Conservation (phyloP, 768 basidiomycete species). For the Pulveroboletus frians region DNA sequence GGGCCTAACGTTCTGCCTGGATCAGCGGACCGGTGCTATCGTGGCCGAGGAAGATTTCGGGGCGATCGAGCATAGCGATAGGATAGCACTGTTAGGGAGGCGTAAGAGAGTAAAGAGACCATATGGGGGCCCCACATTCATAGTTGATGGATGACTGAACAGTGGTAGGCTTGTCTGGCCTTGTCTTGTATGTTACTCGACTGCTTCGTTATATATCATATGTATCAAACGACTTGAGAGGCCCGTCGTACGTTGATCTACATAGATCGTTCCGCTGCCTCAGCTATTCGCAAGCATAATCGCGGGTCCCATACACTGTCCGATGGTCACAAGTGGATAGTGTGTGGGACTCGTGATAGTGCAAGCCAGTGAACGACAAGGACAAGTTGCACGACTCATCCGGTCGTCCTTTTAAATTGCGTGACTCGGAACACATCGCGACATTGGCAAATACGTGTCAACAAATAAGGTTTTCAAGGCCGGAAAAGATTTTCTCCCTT, state of each 20-base stretch:
- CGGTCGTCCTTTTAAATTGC: neutral
- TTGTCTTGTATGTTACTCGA: too few species aligned
- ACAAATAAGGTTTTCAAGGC: constrained; percentile 10
- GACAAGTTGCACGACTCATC: too few species aligned
- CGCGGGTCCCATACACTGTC: too few species aligned
- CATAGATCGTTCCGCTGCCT: too few species aligned
- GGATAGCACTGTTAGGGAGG: constrained; percentile 12
- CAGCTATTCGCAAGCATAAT: too few species aligned
- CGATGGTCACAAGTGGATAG: too few species aligned
- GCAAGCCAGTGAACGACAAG: too few species aligned
- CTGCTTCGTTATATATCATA: too few species aligned
- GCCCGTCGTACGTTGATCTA: too few species aligned
- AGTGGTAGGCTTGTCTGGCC: too few species aligned
- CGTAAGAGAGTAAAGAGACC: neutral
- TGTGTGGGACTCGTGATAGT: too few species aligned
- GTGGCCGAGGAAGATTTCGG: constrained; percentile 45
- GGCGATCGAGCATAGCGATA: constrained; percentile 4
- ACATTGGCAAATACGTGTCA: constrained; percentile 21
- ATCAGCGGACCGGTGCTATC: constrained; percentile 56
- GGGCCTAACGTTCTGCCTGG: constrained; percentile 50
- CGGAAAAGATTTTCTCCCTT: constrained; percentile 11
- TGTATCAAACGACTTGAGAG: too few species aligned
- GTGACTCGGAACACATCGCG: constrained; percentile 1
- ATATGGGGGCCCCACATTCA: neutral
- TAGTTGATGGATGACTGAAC: neutral